Base-by-base conservation (phyloP, 2,329 filamentous ascomycete species). In the Pseudocercospora fuligena region DNA sequence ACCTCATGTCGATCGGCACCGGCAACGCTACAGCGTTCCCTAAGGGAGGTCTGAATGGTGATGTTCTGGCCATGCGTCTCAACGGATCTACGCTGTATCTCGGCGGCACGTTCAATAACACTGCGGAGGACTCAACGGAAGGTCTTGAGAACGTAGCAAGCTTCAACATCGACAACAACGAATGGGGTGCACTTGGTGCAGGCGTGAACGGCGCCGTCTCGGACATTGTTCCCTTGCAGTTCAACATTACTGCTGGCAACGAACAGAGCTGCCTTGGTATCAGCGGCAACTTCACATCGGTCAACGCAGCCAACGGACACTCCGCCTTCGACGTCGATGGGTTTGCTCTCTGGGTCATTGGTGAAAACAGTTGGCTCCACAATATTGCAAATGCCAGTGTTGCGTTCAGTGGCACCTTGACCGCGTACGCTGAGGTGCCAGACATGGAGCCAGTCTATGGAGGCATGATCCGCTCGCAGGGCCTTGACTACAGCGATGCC, bases 321-420 rank as follows among this genome's bases (percentile, higher is more conserved):
- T 78, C 84, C 6, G 86, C 88, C 9, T 84, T 89, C 29, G 74
- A 85, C 8, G 91, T 89, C 0, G 80, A 88, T 60, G 93, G 94
- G 1, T 93, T 99, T 74, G 94, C 93, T 14, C 84, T 98, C 43
- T 99, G 95, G 95, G 90, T 98, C 7, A 92, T 92, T 2, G 96
- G 93, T 3, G 84, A 86, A 68, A 86, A 85, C 65, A 95, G 95
- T 76, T 99, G 95, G 95, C 84, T 99, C 16, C 88, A 93, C 75
- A 95, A 96, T 72, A 81, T 97, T 19, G 73, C 79, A 11, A 82
- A 87, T 6, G 81, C 86, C 7, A 85, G 89, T 33, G 88, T 92
- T 63, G 84, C 87, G 6, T 86, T 96, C 73, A 85, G 85, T 65
- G 96, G 95, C 43, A 82, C 89, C 64, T 84, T 99, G 54, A 91